These are phyloP conservation scores for Russula abietina DNA, from an alignment of 768 basidiomycete genomes.

Conservation along the genomic window DNA sequence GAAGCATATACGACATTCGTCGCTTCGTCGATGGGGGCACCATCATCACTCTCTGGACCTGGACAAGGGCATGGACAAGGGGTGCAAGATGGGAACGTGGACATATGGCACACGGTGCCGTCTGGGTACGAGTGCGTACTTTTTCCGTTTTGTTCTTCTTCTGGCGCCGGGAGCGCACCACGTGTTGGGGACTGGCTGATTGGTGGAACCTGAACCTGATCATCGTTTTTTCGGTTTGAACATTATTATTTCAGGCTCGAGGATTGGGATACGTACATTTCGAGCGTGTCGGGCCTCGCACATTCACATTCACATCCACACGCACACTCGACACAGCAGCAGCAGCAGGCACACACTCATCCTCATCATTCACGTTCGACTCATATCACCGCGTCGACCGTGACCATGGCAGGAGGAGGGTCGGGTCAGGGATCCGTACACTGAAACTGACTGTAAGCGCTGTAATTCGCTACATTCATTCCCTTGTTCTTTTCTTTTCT, in stretches of 20 bases:
- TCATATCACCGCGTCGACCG: neutral
- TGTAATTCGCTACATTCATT: too few relatives aligned
- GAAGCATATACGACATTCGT: slow-evolving; percentile 12
- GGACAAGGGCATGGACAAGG: neutral
- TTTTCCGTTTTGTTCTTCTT: neutral
- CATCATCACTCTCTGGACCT: neutral
- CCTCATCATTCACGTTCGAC: neutral
- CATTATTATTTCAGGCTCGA: slow-evolving; percentile 16
- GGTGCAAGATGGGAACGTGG: slow-evolving; percentile 5
- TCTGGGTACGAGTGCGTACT: slow-evolving; percentile 23
- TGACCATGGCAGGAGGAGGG: slow-evolving; percentile 1
- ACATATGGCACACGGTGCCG: slow-evolving; percentile 23
- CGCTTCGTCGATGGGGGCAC: neutral
- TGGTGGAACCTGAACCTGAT: neutral
- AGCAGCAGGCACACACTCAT: neutral
- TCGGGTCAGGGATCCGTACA: slow-evolving; percentile 11
- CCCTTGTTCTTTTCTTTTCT: too few relatives aligned
- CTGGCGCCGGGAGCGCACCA: slow-evolving; percentile 1
- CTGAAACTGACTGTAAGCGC: neutral
- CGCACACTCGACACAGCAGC: neutral
- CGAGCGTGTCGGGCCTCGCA: slow-evolving; percentile 18
- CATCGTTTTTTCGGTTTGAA: neutral
- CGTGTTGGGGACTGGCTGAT: slow-evolving; percentile 13
- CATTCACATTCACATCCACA: slow-evolving; percentile 5
- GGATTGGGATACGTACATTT: slow-evolving; percentile 24